Evolutionary conservation across 2,329 filamentous ascomycete genomes (phyloP).

Genomic region (Colletotrichum chrysophilum): DNA sequence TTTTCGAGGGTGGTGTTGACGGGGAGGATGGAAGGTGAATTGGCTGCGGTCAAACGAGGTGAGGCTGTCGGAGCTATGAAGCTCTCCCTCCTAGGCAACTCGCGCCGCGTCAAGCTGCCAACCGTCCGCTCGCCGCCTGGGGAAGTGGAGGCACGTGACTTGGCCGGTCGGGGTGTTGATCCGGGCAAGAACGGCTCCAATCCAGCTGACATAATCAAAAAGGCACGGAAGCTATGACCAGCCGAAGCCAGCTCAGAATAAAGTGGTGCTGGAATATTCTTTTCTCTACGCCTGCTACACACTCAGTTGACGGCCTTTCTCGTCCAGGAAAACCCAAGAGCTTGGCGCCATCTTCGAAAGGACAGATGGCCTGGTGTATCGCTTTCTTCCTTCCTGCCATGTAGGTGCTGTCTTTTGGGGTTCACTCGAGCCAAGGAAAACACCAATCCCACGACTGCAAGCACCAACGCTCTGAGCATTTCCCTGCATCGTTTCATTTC

Average conservation of each 20-base stretch:
- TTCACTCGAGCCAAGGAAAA: background rate
- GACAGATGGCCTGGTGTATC: constrained; percentile 1
- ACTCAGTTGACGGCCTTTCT: background rate
- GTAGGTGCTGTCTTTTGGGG: constrained; percentile 10
- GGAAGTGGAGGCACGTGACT: background rate
- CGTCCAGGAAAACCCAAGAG: background rate
- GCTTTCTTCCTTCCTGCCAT: background rate
- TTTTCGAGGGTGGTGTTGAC: background rate
- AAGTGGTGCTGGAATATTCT: constrained; percentile 22
- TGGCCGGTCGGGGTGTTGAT: background rate
- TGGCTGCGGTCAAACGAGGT: constrained; percentile 21
- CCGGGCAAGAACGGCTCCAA: background rate
- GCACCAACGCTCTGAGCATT: background rate
- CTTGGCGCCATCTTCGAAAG: constrained; percentile 2
- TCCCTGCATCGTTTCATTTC: background rate
- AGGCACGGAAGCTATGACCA: constrained; percentile 13
- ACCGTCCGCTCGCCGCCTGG: background rate
- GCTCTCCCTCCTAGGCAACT: constrained; percentile 25
- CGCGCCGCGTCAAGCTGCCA: constrained; percentile 26
- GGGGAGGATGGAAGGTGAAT: constrained; percentile 4
- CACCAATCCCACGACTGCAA: background rate
- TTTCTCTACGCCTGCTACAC: background rate
- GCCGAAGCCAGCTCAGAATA: constrained; percentile 3
- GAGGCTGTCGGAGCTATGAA: constrained; percentile 23
- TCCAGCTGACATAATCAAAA: background rate